Base-by-base conservation (phyloP, 257 asterid genomes). In the Cordia subcordata region DNA sequence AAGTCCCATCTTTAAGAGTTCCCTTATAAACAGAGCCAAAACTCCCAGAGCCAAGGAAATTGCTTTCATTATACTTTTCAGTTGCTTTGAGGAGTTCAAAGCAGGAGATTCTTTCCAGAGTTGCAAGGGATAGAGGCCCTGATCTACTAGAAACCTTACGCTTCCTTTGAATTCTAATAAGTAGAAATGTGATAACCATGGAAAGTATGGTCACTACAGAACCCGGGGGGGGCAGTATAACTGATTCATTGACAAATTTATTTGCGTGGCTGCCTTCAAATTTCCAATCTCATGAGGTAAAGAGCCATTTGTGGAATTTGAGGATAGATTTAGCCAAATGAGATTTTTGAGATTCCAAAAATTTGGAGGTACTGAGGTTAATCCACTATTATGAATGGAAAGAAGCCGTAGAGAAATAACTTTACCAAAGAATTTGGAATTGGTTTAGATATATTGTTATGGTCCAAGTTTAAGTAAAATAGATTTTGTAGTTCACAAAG, bases 41-140 rank as follows among this genome's bases (percentile, higher is more conserved):
- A 47, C 53, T 47, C 11, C 53, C 21, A 13, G 20, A 15, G 18
- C 19, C 53, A 47, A 47, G 21, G 10, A 47, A 18, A 46, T 15
- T 46, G 19, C 18, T 46, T 23, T 33, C 11, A 22, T 15, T 12
- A 15, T 15, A 49, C 53, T 15, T 15, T 5, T 22, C 8, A 8
- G 58, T 27, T 35, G 17, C 64, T 19, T 56, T 59, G 49, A 45
- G 53, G 49, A 52, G 60, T 35, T 47, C 59, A 19, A 39, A 45
- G 21, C 38, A 49, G 11, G 60, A 52, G 53, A 63, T 63, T 53
- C 53, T 8, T 49, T 49, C 6, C 13, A 22, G 54, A 12, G 9
- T 49, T 9, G 10, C 13, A 6, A 27, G 6, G 35, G 6, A 27
- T 3, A 27, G 6, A 27, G 35, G 6, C 35, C 6, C 35, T 27